Percentiles rank a stretch among this genome's conserved stretches.
Conservation (phyloP, 257 asterid species). For the Plantago major region DNA sequence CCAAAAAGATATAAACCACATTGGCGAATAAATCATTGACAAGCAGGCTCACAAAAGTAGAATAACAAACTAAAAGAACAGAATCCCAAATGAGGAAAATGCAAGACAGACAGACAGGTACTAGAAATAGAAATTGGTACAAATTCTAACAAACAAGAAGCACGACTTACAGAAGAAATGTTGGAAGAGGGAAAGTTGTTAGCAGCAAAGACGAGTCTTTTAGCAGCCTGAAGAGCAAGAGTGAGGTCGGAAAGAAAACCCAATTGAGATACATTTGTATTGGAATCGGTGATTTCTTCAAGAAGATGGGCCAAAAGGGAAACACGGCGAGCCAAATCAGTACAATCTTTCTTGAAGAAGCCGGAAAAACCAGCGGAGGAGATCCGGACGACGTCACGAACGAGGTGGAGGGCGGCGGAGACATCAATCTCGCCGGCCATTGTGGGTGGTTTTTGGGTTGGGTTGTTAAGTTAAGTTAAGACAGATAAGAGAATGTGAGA, state of each 20-base stretch:
- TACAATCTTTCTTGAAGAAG: constrained; percentile 74
- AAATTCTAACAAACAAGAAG: neutral
- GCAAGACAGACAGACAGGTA: no score
- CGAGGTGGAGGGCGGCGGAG: constrained; percentile 43
- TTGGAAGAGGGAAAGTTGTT: constrained; percentile 32
- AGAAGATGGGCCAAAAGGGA: constrained; percentile 73
- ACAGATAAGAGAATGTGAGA: constrained; percentile 10
- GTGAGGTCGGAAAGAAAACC: constrained; percentile 54
- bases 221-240: constrained; percentile 46
- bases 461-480: constrained; percentile 1
- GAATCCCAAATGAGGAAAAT: no score
- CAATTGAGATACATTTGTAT: constrained; percentile 23
- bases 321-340: constrained; percentile 71
- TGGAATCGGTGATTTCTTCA: constrained; percentile 73
- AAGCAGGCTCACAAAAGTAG: no score
- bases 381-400: constrained; percentile 61
- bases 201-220: constrained; percentile 47
- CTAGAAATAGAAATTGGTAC: neutral
- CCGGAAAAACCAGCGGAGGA: constrained; percentile 69
- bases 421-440: constrained; percentile 62
- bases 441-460: constrained; percentile 13
- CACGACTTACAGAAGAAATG: constrained; percentile 42
- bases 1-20: neutral
- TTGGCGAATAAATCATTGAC: constrained; percentile 8
- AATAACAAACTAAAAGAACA: constrained; percentile 9